Evolutionary conservation across 805 yeast species (phyloP), one percentile per base, ranked within the genome.

Genomic region (Isabelozyma gotoi): DNA sequence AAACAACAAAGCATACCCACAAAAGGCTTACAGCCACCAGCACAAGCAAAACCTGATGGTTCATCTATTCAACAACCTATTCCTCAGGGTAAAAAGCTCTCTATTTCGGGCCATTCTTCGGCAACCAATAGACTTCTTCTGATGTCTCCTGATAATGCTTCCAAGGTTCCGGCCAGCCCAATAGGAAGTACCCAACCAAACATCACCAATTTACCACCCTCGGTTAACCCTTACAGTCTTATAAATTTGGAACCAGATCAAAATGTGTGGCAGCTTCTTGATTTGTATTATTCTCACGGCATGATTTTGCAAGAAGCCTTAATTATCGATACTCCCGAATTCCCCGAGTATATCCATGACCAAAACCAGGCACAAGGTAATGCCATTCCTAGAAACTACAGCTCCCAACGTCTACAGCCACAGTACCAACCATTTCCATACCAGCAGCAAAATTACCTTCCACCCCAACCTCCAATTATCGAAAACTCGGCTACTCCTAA

Each of bases 221-320:
- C 18, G 6, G 20, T 18, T 2, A 36, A 36, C 20, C 7, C 29
- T 19, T 36, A 20, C n/a, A 24, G 39, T 16, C 14, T 19, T 20
- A 24, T 36, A 20, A 17, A 27, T 10, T 52, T 83, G 4, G 82
- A 79, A 44, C 88, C 94, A 0, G 92, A 86, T 55, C 77, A 74
- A 39, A 60, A 67, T 15, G 79, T 87, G 1, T 80, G 82, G 78
- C 61, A 65, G 7, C 51, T 85, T 0, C 50, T 87, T 7, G 90
- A 85, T 45, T 65, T 66, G 16, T 76, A 74, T 52, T 86, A 67
- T 55, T 88, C 90, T 0, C 58, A 67, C n/a, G 88, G 89, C 0
- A 86, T 85, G 90, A 50, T 60, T 2, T 76, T 84, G 74, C 64
- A 67, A 14, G 88, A 84, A 39, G 85, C 92, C 0, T 69, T 86